A percentile compares a stretch with the other conserved stretches of the same genome.
These are phyloP conservation scores for Taphrina deformans DNA, from an alignment of 1,139 yeast species.

Conservation along the genomic window DNA sequence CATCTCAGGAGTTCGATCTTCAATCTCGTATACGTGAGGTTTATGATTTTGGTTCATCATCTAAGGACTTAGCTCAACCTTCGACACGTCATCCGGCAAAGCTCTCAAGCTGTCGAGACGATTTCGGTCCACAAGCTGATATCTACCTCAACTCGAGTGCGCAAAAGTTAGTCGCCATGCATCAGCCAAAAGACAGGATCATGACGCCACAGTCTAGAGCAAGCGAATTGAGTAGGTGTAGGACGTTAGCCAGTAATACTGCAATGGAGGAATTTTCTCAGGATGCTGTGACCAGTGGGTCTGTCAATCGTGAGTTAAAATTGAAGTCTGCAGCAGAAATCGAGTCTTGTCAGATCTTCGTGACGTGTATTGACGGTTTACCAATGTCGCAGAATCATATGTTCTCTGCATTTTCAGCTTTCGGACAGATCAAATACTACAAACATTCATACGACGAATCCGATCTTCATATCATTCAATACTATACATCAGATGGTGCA, in stretches of 20 bases:
- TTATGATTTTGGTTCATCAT: no score
- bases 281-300: no score
- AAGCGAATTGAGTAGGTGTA: background rate
- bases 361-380: background rate
- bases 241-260: background rate
- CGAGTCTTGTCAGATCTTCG: background rate
- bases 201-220: background rate
- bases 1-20: background rate
- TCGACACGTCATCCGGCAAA: no score
- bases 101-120: no score
- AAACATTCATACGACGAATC: background rate
- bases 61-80: no score
- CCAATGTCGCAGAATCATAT: background rate
- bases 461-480: background rate
- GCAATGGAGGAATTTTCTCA: background rate
- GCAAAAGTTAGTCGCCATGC: no score
- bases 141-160: no score
- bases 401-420: background rate
- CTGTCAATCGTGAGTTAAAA: no score
- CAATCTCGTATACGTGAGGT: background rate
- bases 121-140: no score
- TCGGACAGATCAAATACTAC: background rate
- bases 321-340: no score
- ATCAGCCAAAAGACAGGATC: no score
- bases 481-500: background rate